These are phyloP conservation scores for Microcyclospora pomicola DNA, from an alignment of 2,329 filamentous ascomycete species.

Conservation along the genomic window DNA sequence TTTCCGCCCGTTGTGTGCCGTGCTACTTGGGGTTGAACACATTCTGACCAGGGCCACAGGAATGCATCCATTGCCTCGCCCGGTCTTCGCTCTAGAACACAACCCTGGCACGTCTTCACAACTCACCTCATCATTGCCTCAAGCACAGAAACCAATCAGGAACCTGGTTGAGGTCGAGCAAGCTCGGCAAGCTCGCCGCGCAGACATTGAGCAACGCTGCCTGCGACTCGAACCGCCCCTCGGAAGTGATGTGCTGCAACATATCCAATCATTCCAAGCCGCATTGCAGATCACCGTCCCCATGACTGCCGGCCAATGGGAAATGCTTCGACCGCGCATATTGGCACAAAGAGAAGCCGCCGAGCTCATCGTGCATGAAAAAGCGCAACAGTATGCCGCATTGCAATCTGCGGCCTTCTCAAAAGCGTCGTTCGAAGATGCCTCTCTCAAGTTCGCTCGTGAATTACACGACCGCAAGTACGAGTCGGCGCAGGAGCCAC, in stretches of 20 bases:
- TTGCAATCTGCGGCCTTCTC: constrained; percentile 35
- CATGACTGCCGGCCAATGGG: constrained; percentile 57
- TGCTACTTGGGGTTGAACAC: too few species aligned
- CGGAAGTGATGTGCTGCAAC: constrained; percentile 45
- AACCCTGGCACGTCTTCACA: constrained; percentile 1
- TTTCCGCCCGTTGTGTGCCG: too few species aligned
- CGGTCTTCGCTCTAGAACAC: constrained; percentile 11
- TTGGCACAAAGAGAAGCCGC: constrained; percentile 51
- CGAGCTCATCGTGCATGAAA: constrained; percentile 41
- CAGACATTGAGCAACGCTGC: constrained; percentile 60
- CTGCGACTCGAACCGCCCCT: constrained; percentile 51
- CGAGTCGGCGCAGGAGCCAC: constrained; percentile 54
- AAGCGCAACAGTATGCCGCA: constrained; percentile 30
- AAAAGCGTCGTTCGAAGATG: constrained; percentile 31
- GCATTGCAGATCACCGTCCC: constrained; percentile 56
- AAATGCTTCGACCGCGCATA: constrained; percentile 52
- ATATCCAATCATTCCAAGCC: constrained; percentile 61
- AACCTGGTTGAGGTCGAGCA: constrained; percentile 50
- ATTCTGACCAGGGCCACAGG: too few species aligned
- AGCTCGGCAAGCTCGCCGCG: constrained; percentile 48
- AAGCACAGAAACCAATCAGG: constrained; percentile 27
- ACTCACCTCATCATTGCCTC: too few species aligned
- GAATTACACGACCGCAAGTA: constrained; percentile 54
- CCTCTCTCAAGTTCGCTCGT: constrained; percentile 37
- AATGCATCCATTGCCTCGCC: constrained; percentile 12